These are phyloP conservation scores for Rhizopogon sp. DNA, from an alignment of 768 basidiomycete genomes.

Conservation along the genomic window DNA sequence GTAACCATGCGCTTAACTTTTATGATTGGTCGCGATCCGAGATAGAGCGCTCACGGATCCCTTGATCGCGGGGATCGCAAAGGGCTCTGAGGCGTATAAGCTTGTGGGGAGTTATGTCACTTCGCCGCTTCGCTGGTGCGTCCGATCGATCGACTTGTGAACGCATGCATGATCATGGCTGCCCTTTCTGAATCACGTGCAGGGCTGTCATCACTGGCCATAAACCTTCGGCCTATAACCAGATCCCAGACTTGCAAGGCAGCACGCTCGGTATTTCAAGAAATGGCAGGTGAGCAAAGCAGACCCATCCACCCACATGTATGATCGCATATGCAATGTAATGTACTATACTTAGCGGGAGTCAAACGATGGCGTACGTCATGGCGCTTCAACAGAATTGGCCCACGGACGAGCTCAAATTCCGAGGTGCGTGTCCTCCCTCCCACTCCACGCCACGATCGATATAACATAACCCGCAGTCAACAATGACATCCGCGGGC, in stretches of 20 bases:
- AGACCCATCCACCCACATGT: background rate
- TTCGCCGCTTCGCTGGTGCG: conserved; percentile 82
- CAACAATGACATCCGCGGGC: conserved; percentile 74
- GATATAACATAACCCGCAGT: conserved; percentile 35
- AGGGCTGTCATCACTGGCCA: conserved; percentile 91
- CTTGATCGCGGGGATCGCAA: conserved; percentile 88
- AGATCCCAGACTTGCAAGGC: conserved; percentile 69
- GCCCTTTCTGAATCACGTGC: background rate
- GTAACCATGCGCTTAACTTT: background rate
- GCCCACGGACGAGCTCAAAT: conserved; percentile 58
- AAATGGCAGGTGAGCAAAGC: conserved; percentile 58
- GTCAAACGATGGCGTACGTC: conserved; percentile 93
- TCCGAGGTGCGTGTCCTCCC: conserved; percentile 50
- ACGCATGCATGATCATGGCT: too few relatives aligned
- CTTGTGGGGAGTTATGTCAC: conserved; percentile 90
- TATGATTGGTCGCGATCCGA: conserved; percentile 1
- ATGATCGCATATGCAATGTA: background rate
- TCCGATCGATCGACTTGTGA: background rate
- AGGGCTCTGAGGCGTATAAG: conserved; percentile 83
- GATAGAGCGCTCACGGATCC: conserved; percentile 84
- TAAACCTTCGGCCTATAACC: conserved; percentile 61
- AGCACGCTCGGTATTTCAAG: conserved; percentile 88
- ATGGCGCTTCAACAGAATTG: conserved; percentile 89
- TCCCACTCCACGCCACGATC: background rate
- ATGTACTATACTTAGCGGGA: conserved; percentile 47